A percentile compares a stretch with the other conserved stretches of the same genome.
Conservation (phyloP, 1,284 basidiomycete species). For the Leucoagaricus sp. region DNA sequence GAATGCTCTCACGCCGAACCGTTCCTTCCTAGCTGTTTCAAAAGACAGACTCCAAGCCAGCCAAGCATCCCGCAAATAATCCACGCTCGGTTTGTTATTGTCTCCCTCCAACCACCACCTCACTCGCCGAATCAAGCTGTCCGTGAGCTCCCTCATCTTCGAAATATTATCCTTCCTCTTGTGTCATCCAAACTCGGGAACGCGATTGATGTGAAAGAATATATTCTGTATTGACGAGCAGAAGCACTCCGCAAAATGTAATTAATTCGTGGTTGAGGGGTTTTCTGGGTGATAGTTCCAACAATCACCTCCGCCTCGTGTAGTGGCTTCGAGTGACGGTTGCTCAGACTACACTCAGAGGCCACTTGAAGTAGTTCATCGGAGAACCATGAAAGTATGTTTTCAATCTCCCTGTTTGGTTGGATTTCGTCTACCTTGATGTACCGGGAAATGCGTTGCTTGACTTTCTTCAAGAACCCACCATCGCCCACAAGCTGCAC, state of each 20-base stretch:
- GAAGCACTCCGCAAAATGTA: too few relatives aligned
- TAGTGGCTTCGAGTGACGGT: slow-evolving; percentile 29
- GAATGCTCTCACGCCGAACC: slow-evolving; percentile 63
- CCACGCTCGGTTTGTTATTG: slow-evolving; percentile 31
- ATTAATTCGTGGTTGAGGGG: slow-evolving; percentile 53
- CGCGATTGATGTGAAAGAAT: too few relatives aligned
- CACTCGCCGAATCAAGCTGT: slow-evolving; percentile 46
- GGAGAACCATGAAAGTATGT: slow-evolving; percentile 8
- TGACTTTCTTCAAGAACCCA: neutral
- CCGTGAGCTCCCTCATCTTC: slow-evolving; percentile 53
- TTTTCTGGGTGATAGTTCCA: slow-evolving; percentile 63
- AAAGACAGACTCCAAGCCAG: slow-evolving; percentile 50
- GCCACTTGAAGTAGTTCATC: slow-evolving; percentile 3
- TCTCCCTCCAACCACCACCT: slow-evolving; percentile 40
- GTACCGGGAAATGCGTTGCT: neutral
- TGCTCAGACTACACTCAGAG: slow-evolving; percentile 5
- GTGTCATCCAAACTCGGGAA: too few relatives aligned
- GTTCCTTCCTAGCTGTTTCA: slow-evolving; percentile 18
- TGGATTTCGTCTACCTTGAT: neutral
- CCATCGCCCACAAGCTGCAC: neutral
- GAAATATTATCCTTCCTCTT: slow-evolving; percentile 53
- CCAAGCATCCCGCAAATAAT: slow-evolving; percentile 48
- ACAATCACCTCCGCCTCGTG: slow-evolving; percentile 63
- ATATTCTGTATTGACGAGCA: too few relatives aligned
- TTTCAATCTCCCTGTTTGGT: neutral